Percentiles rank a stretch among this genome's conserved stretches.
Evolutionary conservation across 108 stramenopile genomes (phyloP).

Genomic region (Schizochytrium sp.): DNA sequence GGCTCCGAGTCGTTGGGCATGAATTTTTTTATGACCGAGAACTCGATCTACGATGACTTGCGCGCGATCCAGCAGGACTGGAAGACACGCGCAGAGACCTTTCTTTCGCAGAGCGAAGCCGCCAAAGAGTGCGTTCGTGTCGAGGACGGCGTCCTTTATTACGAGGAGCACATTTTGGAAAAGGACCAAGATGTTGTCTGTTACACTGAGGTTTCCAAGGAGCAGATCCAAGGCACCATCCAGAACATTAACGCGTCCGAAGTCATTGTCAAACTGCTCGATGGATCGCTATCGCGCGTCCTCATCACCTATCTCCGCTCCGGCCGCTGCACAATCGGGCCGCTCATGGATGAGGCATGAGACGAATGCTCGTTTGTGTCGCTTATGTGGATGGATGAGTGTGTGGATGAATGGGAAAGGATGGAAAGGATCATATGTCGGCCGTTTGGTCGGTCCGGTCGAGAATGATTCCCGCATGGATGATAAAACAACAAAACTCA

Average conservation of each 20-base stretch:
- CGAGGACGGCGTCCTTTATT: not conserved
- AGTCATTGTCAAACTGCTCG: not conserved
- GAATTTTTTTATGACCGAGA: conserved; percentile 1
- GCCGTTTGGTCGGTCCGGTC: no score
- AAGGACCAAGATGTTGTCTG: not conserved
- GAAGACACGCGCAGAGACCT: not conserved
- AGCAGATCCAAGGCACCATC: not conserved
- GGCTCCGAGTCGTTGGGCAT: not conserved
- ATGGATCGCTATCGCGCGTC: not conserved
- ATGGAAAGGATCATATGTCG: no score
- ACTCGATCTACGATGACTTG: not conserved
- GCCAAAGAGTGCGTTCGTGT: not conserved
- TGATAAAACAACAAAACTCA: no score
- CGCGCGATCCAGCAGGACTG: not conserved
- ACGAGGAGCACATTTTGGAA: not conserved
- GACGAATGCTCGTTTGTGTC: no score
- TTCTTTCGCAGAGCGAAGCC: not conserved
- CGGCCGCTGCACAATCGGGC: not conserved
- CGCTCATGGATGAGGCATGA: not conserved
- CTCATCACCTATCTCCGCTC: not conserved
- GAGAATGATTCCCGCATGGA: no score
- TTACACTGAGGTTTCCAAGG: not conserved
- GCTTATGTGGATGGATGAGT: no score
- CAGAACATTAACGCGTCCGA: not conserved
- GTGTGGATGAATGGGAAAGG: no score